phyloP scores from a whole-genome alignment of 495 filamentous ascomycete genomes.

The Ascodesmis nigricans region DNA sequence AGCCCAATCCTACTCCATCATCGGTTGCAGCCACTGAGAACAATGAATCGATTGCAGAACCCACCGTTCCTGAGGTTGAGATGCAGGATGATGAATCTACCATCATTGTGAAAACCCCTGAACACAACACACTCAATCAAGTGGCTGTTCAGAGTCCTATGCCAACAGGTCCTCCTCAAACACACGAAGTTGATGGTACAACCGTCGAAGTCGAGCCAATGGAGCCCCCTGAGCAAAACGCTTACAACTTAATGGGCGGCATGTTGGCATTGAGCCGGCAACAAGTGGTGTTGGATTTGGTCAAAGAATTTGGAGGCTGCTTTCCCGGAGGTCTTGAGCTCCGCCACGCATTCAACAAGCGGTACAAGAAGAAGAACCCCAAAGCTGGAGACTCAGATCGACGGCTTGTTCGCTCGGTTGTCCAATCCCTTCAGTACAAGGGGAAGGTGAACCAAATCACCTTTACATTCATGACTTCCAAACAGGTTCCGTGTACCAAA shows the following conservation, averaged over 20 bases:
- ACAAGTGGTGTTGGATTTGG: constrained; percentile 45
- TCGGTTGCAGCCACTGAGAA: no score
- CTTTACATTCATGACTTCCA: constrained; percentile 37
- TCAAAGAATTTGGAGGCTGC: constrained; percentile 46
- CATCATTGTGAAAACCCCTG: no score
- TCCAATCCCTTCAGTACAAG: constrained; percentile 38
- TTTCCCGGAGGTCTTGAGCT: constrained; percentile 55
- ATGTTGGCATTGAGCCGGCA: constrained; percentile 25
- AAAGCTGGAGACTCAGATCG: constrained; percentile 21
- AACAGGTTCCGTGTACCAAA: constrained; percentile 34
- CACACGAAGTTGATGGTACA: constrained; percentile 11
- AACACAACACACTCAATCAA: no score
- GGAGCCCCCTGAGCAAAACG: constrained; percentile 17
- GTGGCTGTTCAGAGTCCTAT: no score
- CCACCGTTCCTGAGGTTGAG: no score
- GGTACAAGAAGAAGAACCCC: constrained; percentile 20
- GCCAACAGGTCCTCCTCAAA: not conserved
- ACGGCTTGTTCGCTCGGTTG: constrained; percentile 22
- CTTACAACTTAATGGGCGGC: constrained; percentile 19
- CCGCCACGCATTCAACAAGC: constrained; percentile 38
- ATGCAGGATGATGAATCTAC: no score
- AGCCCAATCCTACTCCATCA: no score
- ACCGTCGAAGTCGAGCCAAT: constrained; percentile 15
- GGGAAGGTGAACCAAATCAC: constrained; percentile 36
- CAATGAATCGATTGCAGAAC: no score